phyloP scores from a whole-genome alignment of 306 rosid species.

The Ceratonia siliqua region DNA sequence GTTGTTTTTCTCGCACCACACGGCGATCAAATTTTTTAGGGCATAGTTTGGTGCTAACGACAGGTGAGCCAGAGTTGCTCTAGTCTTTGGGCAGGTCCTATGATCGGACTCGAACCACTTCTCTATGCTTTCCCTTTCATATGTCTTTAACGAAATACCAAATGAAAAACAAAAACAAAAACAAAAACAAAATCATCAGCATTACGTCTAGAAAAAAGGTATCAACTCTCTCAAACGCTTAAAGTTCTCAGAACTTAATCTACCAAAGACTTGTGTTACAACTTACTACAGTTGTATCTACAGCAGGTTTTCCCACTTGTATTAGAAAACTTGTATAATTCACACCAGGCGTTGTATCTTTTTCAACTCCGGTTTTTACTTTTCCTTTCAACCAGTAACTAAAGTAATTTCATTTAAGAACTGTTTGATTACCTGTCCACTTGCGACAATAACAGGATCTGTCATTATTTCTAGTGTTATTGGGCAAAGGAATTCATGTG shows the following conservation, averaged over 20 bases:
- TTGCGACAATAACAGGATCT: slow-evolving; percentile 85
- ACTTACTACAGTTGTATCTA: neutral
- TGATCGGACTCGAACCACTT: slow-evolving; percentile 77
- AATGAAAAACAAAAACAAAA: neutral
- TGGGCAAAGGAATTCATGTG: slow-evolving; percentile 90
- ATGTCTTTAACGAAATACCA: slow-evolving; percentile 61
- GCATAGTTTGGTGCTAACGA: slow-evolving; percentile 47
- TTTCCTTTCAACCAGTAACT: neutral
- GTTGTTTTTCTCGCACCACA: slow-evolving; percentile 73
- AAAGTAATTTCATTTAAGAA: neutral
- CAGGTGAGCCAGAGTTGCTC: slow-evolving; percentile 36
- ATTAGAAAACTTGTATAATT: neutral
- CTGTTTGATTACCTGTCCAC: slow-evolving; percentile 71
- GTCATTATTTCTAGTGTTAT: slow-evolving; percentile 85
- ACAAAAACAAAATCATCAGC: slow-evolving; percentile 1
- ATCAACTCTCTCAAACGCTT: neutral
- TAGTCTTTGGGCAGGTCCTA: slow-evolving; percentile 49
- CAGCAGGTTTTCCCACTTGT: neutral
- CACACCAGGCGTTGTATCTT: neutral
- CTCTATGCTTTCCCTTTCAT: slow-evolving; percentile 83
- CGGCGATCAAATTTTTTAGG: slow-evolving; percentile 55
- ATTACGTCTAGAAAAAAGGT: neutral
- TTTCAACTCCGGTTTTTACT: neutral
- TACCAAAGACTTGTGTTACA: neutral
- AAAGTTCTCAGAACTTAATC: neutral